Evolutionary conservation across 768 basidiomycete species (phyloP).

Genomic region (Amanita pallidorosea): DNA sequence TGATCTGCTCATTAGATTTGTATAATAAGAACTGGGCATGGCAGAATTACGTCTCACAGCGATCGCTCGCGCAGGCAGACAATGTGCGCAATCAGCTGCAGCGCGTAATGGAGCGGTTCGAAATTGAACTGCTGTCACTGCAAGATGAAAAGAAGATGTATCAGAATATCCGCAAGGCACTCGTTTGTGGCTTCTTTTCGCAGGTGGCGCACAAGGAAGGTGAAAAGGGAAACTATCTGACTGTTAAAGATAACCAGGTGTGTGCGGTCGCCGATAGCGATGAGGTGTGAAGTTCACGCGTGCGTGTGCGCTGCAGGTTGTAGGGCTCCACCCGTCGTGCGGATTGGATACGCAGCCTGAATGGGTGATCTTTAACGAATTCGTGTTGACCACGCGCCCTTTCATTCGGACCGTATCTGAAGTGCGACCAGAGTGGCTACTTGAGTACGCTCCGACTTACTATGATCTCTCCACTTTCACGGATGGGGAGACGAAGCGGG

Average conservation of each 20-base stretch:
- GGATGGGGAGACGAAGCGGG: constrained; percentile 62
- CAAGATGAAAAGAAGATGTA: constrained; percentile 63
- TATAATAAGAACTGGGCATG: constrained; percentile 84
- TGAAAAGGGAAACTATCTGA: constrained; percentile 79
- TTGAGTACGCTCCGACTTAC: constrained; percentile 38
- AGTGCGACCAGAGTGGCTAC: constrained; percentile 72
- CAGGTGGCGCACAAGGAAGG: constrained; percentile 94
- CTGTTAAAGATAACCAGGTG: constrained; percentile 92
- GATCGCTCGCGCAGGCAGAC: constrained; percentile 57
- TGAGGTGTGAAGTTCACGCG: constrained; percentile 32
- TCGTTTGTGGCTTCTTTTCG: constrained; percentile 97
- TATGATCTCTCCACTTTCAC: constrained; percentile 59
- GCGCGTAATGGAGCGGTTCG: constrained; percentile 85
- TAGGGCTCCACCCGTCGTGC: constrained; percentile 79
- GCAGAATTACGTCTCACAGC: constrained; percentile 74
- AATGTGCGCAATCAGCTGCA: constrained; percentile 87
- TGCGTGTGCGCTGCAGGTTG: constrained; percentile 29
- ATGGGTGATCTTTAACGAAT: constrained; percentile 92
- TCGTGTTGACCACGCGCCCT: constrained; percentile 79
- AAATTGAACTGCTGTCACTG: constrained; percentile 64
- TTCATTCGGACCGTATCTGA: constrained; percentile 92
- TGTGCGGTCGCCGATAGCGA: constrained; percentile 45
- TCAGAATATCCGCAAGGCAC: constrained; percentile 65
- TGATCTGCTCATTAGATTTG: constrained; percentile 34
- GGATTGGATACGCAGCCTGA: constrained; percentile 82